A percentile compares a stretch with the other conserved stretches of the same genome.
These are phyloP conservation scores for Suillus cothurnatus DNA, from an alignment of 768 basidiomycete genomes.

Conservation along the genomic window DNA sequence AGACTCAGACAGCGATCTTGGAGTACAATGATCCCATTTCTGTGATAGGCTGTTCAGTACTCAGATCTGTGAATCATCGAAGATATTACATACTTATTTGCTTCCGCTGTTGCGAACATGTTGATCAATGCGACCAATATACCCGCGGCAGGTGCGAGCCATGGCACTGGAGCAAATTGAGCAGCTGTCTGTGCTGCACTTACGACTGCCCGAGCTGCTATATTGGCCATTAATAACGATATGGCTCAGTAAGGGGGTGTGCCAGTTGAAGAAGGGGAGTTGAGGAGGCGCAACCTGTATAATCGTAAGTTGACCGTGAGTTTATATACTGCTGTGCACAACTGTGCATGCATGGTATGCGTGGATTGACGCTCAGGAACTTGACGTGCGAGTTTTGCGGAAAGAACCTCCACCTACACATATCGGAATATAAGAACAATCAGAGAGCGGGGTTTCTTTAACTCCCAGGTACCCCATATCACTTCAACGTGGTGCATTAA, in stretches of 20 bases:
- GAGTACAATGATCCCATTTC: constrained; percentile 46
- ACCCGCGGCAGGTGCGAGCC: constrained; percentile 44
- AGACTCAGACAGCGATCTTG: constrained; percentile 49
- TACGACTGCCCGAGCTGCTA: constrained; percentile 18
- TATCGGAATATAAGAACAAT: background rate
- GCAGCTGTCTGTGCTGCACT: constrained; percentile 46
- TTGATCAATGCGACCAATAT: constrained; percentile 45
- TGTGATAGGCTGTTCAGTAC: constrained; percentile 20
- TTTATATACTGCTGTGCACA: constrained; percentile 2
- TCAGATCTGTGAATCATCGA: background rate
- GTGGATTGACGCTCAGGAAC: background rate
- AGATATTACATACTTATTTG: constrained; percentile 44
- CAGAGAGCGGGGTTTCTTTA: background rate
- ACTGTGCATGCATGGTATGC: background rate
- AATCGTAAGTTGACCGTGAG: background rate
- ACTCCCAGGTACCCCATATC: background rate
- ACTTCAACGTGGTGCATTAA: background rate
- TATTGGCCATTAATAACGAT: constrained; percentile 13
- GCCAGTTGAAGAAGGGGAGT: background rate
- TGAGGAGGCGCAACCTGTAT: background rate
- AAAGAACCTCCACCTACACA: background rate
- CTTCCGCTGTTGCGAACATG: constrained; percentile 48
- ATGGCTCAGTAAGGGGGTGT: constrained; percentile 3
- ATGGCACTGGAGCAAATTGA: constrained; percentile 51
- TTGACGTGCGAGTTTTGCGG: background rate